Base-by-base conservation (phyloP, 2,329 filamentous ascomycete species). In the Fusarium goolgardi region DNA sequence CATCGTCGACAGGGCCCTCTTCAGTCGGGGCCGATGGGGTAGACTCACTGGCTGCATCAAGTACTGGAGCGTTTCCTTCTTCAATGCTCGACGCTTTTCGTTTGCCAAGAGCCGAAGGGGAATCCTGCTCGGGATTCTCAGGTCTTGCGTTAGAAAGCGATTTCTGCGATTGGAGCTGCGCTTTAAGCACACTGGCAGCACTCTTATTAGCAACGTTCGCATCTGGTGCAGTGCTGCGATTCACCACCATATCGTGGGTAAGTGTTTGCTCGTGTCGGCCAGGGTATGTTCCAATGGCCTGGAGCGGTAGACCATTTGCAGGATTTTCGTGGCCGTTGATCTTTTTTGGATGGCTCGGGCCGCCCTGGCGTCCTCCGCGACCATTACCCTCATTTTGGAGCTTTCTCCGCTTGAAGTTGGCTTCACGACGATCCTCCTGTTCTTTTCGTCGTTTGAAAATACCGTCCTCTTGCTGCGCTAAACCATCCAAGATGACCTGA, bases 391-490 rank as follows among this genome's bases (percentile, higher is more conserved):
- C 83, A 27, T 90, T 85, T 73, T 94, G 89, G 40, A 94, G 80
- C 76, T 91, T 94, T 64, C 94, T 86, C 69, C 94, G 85, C 80
- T 94, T 94, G 68, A 89, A 87, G 71, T 90, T 90, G 39, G 92
- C 93, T 72, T 94, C 92, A 64, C 91, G 89, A 65, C 92, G 88
- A 61, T 97, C 92, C 66, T 97, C 94, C 2, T 88, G 88, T 77
- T 97, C 91, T 76, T 93, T 93, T 71, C 96, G 88, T 65, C 93
- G 89, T 73, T 89, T 90, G 81, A 99, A 99, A 59, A 99, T 99
- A 16, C 89, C 89, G 77, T 97, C 93, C 81, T 99, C 96, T 78
- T 97, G 93, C 77, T 92, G 95, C 2, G 93, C 96, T 21, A 99
- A 85, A 2, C 94, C 95, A 73, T 91, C 86, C 49, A 99, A 83